phyloP scores from a whole-genome alignment of 345 rosid genomes.

The Euphorbia lathyris region DNA sequence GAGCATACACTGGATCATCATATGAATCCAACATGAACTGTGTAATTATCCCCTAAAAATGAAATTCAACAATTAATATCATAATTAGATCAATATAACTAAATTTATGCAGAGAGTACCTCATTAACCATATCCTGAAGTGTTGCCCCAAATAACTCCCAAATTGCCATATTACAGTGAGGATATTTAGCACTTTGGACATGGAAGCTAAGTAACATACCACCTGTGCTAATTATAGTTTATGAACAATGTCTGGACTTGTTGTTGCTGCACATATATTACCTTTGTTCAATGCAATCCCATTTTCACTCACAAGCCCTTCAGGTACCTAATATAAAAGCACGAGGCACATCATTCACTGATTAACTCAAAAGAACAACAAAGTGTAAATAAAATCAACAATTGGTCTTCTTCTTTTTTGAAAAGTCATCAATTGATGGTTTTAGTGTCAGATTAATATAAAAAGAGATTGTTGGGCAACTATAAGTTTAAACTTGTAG shows the following conservation, averaged over 20 bases:
- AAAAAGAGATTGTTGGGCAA: too few species aligned
- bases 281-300: slow-evolving; percentile 4
- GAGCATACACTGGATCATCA: background rate
- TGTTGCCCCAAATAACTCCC: background rate
- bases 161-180: background rate
- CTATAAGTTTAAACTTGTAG: too few species aligned
- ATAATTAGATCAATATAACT: too few species aligned
- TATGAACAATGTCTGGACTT: background rate
- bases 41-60: background rate
- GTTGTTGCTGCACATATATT: slow-evolving; percentile 1
- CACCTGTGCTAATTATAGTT: background rate
- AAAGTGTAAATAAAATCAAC: too few species aligned
- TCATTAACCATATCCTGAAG: slow-evolving; percentile 3
- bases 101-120: too few species aligned
- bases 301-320: slow-evolving; percentile 5
- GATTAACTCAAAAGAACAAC: too few species aligned
- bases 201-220: background rate
- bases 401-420: too few species aligned
- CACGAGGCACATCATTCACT: background rate
- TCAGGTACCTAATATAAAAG: slow-evolving; percentile 5
- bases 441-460: too few species aligned
- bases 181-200: background rate
- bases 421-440: too few species aligned
- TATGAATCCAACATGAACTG: background rate
- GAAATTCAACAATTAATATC: too few species aligned